phyloP scores from a whole-genome alignment of 2,329 filamentous ascomycete species.

The Colletotrichum aenigma region DNA sequence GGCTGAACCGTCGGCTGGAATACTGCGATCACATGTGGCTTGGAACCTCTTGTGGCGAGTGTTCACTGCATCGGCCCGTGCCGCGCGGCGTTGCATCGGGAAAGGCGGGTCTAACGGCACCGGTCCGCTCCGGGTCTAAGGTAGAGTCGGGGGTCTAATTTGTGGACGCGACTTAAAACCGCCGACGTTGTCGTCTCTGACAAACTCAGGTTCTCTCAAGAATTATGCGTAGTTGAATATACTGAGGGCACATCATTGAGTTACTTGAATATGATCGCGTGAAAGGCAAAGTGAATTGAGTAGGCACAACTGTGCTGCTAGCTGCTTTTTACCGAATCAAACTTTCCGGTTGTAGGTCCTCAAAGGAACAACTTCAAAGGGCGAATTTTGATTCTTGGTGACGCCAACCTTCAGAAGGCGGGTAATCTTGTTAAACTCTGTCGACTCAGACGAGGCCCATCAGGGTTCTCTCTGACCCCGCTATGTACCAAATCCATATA shows the following conservation, averaged over 20 bases:
- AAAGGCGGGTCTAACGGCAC: neutral
- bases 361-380: neutral
- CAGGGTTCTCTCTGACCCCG: neutral
- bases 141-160: neutral
- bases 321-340: neutral
- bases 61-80: neutral
- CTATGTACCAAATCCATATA: neutral
- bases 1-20: too few species aligned
- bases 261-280: accelerated
- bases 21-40: neutral
- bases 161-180: neutral
- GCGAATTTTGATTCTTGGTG: neutral
- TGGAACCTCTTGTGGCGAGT: neutral
- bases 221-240: accelerated
- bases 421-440: neutral
- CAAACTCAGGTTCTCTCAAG: neutral
- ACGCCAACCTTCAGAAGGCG: neutral
- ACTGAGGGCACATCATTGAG: neutral
- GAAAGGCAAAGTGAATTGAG: neutral
- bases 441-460: neutral
- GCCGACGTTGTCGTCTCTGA: neutral
- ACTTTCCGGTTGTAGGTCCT: neutral
- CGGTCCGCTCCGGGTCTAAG: neutral
- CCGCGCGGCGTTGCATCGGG: neutral
- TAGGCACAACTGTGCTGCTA: neutral